These are phyloP conservation scores for Aphanocladium album DNA, from an alignment of 2,329 filamentous ascomycete genomes.

Conservation along the genomic window DNA sequence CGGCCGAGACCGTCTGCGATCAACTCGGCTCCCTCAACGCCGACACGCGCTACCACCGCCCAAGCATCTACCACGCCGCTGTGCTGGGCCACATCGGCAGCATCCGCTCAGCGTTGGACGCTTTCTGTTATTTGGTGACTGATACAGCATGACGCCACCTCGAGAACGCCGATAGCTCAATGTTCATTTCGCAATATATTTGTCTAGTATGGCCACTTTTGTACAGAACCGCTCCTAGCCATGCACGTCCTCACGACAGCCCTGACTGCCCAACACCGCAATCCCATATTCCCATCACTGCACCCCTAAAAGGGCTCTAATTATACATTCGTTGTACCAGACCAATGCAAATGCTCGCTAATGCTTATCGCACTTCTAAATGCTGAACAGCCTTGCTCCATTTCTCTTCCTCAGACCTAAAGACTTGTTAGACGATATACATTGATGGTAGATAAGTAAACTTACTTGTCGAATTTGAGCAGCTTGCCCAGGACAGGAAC, in stretches of 20 bases:
- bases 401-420: conserved; percentile 23
- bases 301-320: background rate
- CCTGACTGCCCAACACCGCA: background rate
- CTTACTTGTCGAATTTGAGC: conserved; percentile 71
- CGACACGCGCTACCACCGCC: too few relatives aligned
- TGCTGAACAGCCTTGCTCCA: conserved; percentile 23
- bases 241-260: background rate
- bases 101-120: too few relatives aligned
- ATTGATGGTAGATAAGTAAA: background rate
- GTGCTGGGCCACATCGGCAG: too few relatives aligned
- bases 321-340: background rate
- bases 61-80: too few relatives aligned
- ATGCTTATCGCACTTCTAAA: conserved; percentile 15
- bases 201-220: background rate
- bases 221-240: background rate
- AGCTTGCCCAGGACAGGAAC: conserved; percentile 74
- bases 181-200: too few relatives aligned
- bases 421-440: conserved; percentile 10
- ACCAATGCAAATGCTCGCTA: background rate
- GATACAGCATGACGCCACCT: too few relatives aligned
- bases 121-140: too few relatives aligned
- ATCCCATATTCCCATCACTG: background rate
- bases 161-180: too few relatives aligned
- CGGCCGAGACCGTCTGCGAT: too few relatives aligned
- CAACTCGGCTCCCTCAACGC: too few relatives aligned